Base-by-base conservation (phyloP, 192 early-diverging fungal species). In the Rhizophagus sp. region DNA sequence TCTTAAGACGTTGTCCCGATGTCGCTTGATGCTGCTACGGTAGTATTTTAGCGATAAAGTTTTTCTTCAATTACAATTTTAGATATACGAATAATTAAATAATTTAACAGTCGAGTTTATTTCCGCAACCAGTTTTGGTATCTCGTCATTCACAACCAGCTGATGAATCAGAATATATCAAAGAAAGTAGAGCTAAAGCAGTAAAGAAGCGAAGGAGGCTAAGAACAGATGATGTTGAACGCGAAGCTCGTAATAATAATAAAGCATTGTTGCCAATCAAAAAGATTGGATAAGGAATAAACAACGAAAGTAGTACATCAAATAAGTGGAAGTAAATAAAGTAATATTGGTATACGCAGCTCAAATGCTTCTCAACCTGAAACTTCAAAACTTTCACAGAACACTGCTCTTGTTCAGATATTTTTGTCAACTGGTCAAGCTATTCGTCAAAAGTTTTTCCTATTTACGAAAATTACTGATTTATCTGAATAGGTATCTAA, bases 251-350 rank as follows among this genome's bases (percentile, higher is more conserved):
- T 66, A 66, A 66, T 30, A 30, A 30, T 30, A 30, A 30, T 9
- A 66, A 66, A 66, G 17, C 65, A 15, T 66, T 66, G n/a, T 66
- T 66, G 33, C 30, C 65, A 66, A 66, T 66, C 33, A 34, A 66
- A 27, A 66, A 33, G 65, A 66, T 30, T 11, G 65, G 4, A n/a
- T 24, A 15, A 66, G n/a, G 12, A 33, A 24, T 13, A 66, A 66
- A 66, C 25, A 33, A 6, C 65, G 65, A 13, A 66, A 66, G 6
- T 33, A 33, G 15, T 11, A 15, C 65, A 66, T 27, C 11, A 66
- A 66, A 24, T 27, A 15, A 50, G 49, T 15, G 13, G 15, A 50
- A 50, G 17, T 19, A 17, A 57, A 30, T 12, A 66, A 24, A 30
- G 1, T 33, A 13, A 5, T 27, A 33, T 17, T 66, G 25, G 27